phyloP scores from a whole-genome alignment of 352 stramenopile genomes.

The Phytophthora capsici region DNA sequence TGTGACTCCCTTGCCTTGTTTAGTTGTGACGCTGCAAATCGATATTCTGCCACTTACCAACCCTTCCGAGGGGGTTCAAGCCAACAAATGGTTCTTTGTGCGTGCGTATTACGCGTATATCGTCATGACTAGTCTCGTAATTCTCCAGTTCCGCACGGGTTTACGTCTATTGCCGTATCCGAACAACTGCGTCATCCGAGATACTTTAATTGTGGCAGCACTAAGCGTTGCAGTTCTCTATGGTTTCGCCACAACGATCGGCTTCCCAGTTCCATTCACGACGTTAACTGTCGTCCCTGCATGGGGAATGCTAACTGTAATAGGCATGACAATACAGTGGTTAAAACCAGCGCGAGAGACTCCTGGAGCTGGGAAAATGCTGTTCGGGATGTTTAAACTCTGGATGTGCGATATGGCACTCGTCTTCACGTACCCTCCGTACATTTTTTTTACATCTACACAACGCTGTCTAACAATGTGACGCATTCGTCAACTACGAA shows the following conservation, averaged over 20 bases:
- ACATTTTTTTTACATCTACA: no score
- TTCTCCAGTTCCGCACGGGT: no score
- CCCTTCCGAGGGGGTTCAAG: not conserved
- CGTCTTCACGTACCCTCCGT: no score
- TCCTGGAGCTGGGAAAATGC: not conserved
- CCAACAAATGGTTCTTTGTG: not conserved
- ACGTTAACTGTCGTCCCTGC: not conserved
- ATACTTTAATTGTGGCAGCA: not conserved
- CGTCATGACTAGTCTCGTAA: no score
- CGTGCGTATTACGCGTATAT: not conserved
- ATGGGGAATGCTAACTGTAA: not conserved
- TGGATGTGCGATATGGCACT: no score
- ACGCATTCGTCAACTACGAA: no score
- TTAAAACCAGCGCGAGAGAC: not conserved
- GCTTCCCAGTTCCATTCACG: not conserved
- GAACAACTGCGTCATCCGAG: not conserved
- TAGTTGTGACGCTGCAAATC: not conserved
- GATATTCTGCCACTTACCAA: not conserved
- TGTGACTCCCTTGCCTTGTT: constrained; percentile 15
- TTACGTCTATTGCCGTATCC: not conserved
- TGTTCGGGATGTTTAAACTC: no score
- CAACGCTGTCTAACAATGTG: no score
- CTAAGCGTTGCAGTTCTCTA: not conserved
- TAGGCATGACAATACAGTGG: not conserved
- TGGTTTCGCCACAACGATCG: not conserved